These are phyloP conservation scores for Peniophora sp. DNA, from an alignment of 1,284 basidiomycete genomes.

Conservation along the genomic window DNA sequence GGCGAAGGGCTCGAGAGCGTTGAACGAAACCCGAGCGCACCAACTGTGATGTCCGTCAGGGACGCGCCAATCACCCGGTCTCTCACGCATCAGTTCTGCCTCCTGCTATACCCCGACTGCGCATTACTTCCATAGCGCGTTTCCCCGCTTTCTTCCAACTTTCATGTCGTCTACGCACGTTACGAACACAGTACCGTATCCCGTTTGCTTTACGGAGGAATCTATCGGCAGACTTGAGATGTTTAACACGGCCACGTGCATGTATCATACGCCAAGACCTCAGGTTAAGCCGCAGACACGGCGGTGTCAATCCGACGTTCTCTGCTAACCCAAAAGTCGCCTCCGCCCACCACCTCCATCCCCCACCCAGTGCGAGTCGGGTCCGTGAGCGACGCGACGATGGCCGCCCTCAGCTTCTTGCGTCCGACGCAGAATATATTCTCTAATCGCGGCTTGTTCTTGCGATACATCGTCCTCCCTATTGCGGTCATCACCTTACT, in stretches of 20 bases:
- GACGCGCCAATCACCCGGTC: neutral
- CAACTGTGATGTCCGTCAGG: neutral
- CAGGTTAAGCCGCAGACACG: neutral
- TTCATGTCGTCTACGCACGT: neutral
- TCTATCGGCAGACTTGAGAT: no score
- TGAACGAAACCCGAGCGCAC: slow-evolving; percentile 1
- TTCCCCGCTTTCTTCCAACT: neutral
- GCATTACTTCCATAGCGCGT: neutral
- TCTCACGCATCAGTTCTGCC: neutral
- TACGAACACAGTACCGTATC: neutral
- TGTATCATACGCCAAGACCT: neutral
- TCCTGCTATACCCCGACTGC: neutral
- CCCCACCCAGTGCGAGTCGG: no score
- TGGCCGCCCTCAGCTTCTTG: neutral
- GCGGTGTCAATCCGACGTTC: neutral
- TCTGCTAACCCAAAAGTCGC: no score
- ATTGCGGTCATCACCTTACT: slow-evolving; percentile 1
- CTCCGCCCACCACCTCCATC: neutral
- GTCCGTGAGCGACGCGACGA: neutral
- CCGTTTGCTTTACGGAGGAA: neutral
- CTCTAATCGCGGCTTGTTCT: neutral
- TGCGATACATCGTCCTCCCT: slow-evolving; percentile 7
- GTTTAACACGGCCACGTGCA: no score
- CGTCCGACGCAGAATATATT: neutral
- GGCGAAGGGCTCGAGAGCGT: slow-evolving; percentile 3